These are phyloP conservation scores for Lyophyllum atratum DNA, from an alignment of 768 basidiomycete species.

Conservation along the genomic window DNA sequence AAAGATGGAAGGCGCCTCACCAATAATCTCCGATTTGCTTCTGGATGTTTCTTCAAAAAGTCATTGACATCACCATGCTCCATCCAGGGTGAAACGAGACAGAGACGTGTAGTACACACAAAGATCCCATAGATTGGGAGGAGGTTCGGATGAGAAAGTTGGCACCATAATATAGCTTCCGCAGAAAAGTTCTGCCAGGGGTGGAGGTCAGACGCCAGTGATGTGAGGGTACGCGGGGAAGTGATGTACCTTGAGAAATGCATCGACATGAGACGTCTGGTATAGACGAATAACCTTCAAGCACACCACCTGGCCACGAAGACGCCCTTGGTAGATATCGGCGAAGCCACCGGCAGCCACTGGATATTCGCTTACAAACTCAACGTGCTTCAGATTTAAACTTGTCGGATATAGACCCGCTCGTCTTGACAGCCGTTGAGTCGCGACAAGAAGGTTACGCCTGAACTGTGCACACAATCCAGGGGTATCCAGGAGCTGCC, in stretches of 20 bases:
- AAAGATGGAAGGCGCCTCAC: neutral
- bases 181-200: conserved; percentile 1
- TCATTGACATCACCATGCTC: conserved; percentile 33
- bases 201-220: neutral
- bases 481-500: conserved; percentile 9
- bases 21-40: neutral
- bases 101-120: conserved; percentile 23
- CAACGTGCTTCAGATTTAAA: conserved; percentile 5
- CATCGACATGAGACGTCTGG: conserved; percentile 8
- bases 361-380: neutral
- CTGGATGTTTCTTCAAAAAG: conserved; percentile 17
- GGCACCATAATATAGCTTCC: conserved; percentile 13
- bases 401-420: conserved; percentile 13
- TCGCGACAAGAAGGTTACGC: conserved; percentile 13
- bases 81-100: conserved; percentile 39
- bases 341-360: conserved; percentile 9
- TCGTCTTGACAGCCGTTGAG: conserved; percentile 6
- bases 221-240: neutral
- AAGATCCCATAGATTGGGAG: conserved; percentile 36
- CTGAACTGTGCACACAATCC: conserved; percentile 1
- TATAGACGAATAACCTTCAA: conserved; percentile 16
- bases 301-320: conserved; percentile 6
- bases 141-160: conserved; percentile 18
- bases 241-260: conserved; percentile 1
- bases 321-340: conserved; percentile 9